These are phyloP conservation scores for Coemansia sp. DNA, from an alignment of 192 early-diverging fungal species.

Conservation along the genomic window DNA sequence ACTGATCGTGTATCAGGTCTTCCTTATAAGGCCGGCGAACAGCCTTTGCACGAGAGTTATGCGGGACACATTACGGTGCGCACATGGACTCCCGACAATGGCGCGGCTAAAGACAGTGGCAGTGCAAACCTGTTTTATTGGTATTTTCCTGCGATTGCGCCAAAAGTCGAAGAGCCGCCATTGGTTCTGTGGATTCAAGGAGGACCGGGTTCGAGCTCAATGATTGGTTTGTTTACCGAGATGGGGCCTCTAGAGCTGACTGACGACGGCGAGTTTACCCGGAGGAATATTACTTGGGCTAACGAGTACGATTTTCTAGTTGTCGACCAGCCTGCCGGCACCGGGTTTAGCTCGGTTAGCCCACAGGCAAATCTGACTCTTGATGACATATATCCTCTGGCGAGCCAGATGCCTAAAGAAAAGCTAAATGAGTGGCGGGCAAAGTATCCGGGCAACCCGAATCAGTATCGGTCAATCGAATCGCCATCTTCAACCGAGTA, in stretches of 20 bases:
- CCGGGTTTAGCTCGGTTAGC: slow-evolving; percentile 57
- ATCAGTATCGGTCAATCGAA: slow-evolving; percentile 27
- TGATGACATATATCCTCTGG: slow-evolving; percentile 40
- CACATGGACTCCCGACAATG: slow-evolving; percentile 44
- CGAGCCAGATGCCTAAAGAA: slow-evolving; percentile 21
- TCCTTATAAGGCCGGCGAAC: slow-evolving; percentile 50
- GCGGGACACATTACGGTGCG: slow-evolving; percentile 60
- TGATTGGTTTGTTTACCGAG: slow-evolving; percentile 77
- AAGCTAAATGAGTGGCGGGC: slow-evolving; percentile 22
- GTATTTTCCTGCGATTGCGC: slow-evolving; percentile 74
- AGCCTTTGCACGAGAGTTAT: slow-evolving; percentile 59
- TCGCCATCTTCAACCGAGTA: slow-evolving; percentile 33
- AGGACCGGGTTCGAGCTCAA: slow-evolving; percentile 75
- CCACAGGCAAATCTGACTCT: slow-evolving; percentile 36
- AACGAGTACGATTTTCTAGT: slow-evolving; percentile 70
- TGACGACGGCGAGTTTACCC: slow-evolving; percentile 54
- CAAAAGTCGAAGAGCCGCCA: slow-evolving; percentile 59
- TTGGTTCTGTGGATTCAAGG: slow-evolving; percentile 80
- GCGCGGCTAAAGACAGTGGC: slow-evolving; percentile 24
- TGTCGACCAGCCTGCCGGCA: slow-evolving; percentile 83
- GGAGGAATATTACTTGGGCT: slow-evolving; percentile 62
- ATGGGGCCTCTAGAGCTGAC: slow-evolving; percentile 70
- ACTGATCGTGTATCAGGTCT: slow-evolving; percentile 37
- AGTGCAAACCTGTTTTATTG: slow-evolving; percentile 63
- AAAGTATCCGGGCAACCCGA: slow-evolving; percentile 25